A percentile compares a stretch with the other conserved stretches of the same genome.
phyloP scores from a whole-genome alignment of 2,329 filamentous ascomycete genomes.

The Alternaria burnsii region DNA sequence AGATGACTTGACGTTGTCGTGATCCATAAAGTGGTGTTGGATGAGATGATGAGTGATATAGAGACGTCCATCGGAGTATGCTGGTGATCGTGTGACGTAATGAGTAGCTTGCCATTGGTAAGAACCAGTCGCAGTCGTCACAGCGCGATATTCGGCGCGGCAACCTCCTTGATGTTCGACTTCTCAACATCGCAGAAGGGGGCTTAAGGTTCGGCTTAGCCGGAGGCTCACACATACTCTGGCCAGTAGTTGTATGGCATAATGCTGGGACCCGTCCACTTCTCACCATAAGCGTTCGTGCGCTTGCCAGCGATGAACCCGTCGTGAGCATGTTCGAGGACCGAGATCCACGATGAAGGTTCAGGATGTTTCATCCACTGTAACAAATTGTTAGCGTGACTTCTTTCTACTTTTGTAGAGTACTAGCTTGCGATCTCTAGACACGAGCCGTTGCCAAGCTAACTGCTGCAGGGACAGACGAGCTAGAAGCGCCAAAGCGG shows the following conservation, averaged over 20 bases:
- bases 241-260: constrained; percentile 61
- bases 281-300: constrained; percentile 63
- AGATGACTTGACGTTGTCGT: neutral
- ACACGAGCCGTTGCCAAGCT: constrained; percentile 4
- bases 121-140: neutral
- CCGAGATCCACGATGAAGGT: constrained; percentile 64
- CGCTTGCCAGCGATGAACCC: constrained; percentile 62
- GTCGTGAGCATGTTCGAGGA: constrained; percentile 63
- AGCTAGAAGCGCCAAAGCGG: constrained; percentile 1
- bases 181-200: constrained; percentile 1
- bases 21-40: constrained; percentile 1
- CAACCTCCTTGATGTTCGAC: constrained; percentile 23
- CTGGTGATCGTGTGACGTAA: neutral
- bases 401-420: constrained; percentile 17
- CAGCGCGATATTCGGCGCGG: constrained; percentile 27
- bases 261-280: constrained; percentile 60
- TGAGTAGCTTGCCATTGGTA: neutral
- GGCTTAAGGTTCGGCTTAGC: neutral
- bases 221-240: constrained; percentile 56
- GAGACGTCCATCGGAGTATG: neutral
- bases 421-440: neutral
- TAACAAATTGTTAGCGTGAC: constrained; percentile 29
- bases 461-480: constrained; percentile 11
- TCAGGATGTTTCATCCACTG: constrained; percentile 66
- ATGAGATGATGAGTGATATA: neutral